Conservation (phyloP, 768 basidiomycete genomes). For the Paxillus rubicundulus region DNA sequence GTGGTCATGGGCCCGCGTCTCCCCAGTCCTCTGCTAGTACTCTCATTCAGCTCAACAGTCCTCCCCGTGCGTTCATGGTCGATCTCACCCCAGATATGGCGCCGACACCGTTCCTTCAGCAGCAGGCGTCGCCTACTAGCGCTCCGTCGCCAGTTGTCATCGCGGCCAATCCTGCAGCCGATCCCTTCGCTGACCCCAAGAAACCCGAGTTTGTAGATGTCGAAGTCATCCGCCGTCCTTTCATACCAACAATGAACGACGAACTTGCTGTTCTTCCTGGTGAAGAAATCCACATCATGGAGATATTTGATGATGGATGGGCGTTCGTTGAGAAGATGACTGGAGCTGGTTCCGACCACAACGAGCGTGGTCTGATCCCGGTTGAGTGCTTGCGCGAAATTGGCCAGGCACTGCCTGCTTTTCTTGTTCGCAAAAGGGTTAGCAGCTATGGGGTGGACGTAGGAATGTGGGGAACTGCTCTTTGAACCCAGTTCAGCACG, state of each 20-base stretch:
- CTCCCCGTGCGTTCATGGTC: slow-evolving; percentile 12
- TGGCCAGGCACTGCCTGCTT: slow-evolving; percentile 45
- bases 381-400: slow-evolving; percentile 61
- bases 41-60: slow-evolving; percentile 16
- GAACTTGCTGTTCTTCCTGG: slow-evolving; percentile 53
- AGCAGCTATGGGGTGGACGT: slow-evolving; percentile 33
- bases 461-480: neutral
- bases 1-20: neutral
- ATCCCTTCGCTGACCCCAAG: slow-evolving; percentile 37
- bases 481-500: neutral
- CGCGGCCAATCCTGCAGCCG: slow-evolving; percentile 14
- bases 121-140: neutral
- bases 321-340: slow-evolving; percentile 51
- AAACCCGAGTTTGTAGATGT: slow-evolving; percentile 36
- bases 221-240: slow-evolving; percentile 55
- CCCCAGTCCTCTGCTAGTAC: slow-evolving; percentile 15
- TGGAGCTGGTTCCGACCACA: neutral
- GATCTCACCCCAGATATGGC: slow-evolving; percentile 16
- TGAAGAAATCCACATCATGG: slow-evolving; percentile 52
- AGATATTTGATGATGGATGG: slow-evolving; percentile 72
- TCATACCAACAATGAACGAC: slow-evolving; percentile 53
- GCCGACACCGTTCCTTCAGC: slow-evolving; percentile 11
- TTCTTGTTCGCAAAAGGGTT: slow-evolving; percentile 48
- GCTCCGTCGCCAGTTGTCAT: neutral
- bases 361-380: slow-evolving; percentile 55